Conservation (phyloP, 306 rosid species). For the Dryas drummondii region DNA sequence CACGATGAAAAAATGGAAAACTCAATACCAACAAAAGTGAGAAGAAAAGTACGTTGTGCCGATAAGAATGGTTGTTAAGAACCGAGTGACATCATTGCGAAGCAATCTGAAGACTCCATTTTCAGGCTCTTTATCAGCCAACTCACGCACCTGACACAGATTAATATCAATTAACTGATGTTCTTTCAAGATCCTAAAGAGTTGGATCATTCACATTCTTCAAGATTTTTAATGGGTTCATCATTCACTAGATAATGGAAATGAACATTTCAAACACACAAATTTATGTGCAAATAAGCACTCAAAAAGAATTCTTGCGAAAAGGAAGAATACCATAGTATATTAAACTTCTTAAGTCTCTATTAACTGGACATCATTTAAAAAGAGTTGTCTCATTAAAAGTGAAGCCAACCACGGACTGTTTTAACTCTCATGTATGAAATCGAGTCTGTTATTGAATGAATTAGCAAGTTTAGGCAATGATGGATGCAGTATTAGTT, state of each 20-base stretch:
- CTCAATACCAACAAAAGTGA: slow-evolving; percentile 19
- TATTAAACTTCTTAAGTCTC: not conserved
- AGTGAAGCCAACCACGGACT: not conserved
- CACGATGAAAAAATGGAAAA: slow-evolving; percentile 17
- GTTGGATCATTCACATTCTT: slow-evolving; percentile 2
- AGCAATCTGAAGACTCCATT: slow-evolving; percentile 89
- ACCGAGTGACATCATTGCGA: slow-evolving; percentile 84
- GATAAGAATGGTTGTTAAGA: slow-evolving; percentile 94
- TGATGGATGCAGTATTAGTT: not conserved
- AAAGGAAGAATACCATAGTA: not conserved
- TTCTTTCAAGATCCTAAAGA: slow-evolving; percentile 19
- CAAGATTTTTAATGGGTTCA: not conserved
- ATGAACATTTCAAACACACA: not conserved
- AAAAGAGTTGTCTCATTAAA: not conserved
- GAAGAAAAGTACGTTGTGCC: slow-evolving; percentile 91
- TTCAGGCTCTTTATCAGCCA: slow-evolving; percentile 92
- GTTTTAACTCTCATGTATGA: not conserved
- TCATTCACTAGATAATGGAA: not conserved
- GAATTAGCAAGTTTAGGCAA: not conserved
- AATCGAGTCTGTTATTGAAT: not conserved
- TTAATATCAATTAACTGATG: slow-evolving; percentile 24
- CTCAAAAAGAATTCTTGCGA: not conserved
- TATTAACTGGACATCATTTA: not conserved
- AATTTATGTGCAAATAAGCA: not conserved
- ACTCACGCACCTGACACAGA: slow-evolving; percentile 62